Base-by-base conservation (phyloP, 179 eudicot species). In the Silene noctiflora region DNA sequence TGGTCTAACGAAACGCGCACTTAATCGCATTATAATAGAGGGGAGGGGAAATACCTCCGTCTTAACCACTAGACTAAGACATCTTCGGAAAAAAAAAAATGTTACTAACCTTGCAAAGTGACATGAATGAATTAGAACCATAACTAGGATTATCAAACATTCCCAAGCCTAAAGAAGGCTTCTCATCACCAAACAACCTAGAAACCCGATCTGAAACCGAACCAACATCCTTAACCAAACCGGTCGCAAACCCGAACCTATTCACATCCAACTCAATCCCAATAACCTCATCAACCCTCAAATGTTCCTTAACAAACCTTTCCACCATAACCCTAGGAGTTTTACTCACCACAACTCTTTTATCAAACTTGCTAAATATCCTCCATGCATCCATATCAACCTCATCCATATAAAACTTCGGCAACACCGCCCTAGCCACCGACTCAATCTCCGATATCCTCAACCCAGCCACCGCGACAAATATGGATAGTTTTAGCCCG, bases 341-440 rank as follows among this genome's bases (percentile, higher is more conserved):
- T 68, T 80, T 88, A 12, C 91, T 91, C 82, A 91, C 95, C 79
- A 93, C 97, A 1, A 93, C 90, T 48, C 85, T 86, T 82, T 86
- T 95, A 61, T 85, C 92, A 60, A 81, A 85, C 27, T 82, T 71
- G 33, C 89, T 86, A 77, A 91, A 93, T 39, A 82, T 80, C 73
- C 82, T 85, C 94, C 93, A 95, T 3, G 93, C 90, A 73, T 90
- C 94, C 87, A 93, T 81, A 61, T 93, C 86, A 9, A 91, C 24
- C 24, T 89, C 97, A 69, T 91, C 98, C 86, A 85, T 85, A 76
- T 83, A 93, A 61, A 95, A 95, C 90, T 95, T 95, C 0, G 99
- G 98, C 76, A 95, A 76, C 2, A 95, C 99, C 0, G 99, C 99
- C 63, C 97, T 80, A 0, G 99, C 91, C 73, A 89, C 99, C 6